These are phyloP conservation scores for Naganishia kalamii DNA, from an alignment of 768 basidiomycete species.

Conservation along the genomic window DNA sequence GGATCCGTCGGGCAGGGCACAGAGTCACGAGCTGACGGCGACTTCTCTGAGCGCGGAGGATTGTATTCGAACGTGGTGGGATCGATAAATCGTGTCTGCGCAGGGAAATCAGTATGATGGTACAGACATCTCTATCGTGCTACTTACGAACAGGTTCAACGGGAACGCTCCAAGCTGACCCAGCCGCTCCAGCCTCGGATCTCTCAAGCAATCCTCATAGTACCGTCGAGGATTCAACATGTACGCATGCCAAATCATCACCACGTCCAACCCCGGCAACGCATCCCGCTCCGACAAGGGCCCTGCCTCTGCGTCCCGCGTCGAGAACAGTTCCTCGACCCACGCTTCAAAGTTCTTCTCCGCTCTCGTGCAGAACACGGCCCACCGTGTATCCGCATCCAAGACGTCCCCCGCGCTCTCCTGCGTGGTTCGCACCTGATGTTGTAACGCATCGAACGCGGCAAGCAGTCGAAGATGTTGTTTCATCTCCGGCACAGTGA, in stretches of 20 bases:
- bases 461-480: constrained; percentile 1
- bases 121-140: too few relatives aligned
- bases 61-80: constrained; percentile 15
- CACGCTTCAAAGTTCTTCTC: constrained; percentile 5
- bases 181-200: background rate
- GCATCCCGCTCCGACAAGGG: background rate
- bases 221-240: constrained; percentile 31
- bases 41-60: background rate
- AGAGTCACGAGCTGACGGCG: background rate
- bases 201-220: constrained; percentile 16
- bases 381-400: background rate
- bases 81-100: constrained; percentile 19
- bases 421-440: background rate
- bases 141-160: constrained; percentile 8
- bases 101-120: too few relatives aligned
- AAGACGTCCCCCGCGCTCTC: background rate
- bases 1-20: background rate
- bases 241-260: constrained; percentile 35
- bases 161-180: constrained; percentile 9
- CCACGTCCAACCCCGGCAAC: constrained; percentile 23
- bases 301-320: too few relatives aligned
- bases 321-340: background rate
- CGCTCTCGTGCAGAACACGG: background rate
- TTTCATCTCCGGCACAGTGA: constrained; percentile 10
- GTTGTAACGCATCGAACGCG: background rate